Base-by-base conservation (phyloP, 345 rosid genomes). In the Ricinus communis region DNA sequence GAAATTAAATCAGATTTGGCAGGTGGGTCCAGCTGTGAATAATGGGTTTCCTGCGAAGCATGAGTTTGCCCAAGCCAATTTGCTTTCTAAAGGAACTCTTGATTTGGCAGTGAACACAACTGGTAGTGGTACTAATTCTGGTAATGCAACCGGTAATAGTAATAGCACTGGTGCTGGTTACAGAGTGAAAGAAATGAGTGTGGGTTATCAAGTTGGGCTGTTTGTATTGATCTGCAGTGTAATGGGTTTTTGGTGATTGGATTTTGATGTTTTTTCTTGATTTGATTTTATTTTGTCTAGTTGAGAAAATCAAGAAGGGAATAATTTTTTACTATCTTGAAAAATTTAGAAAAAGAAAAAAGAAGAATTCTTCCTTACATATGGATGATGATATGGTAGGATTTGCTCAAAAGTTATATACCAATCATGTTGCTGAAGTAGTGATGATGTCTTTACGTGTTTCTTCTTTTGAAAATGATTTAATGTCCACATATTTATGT, bases 1-100 rank as follows among this genome's bases (percentile, higher is more conserved):
- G 52, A 52, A 58, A 43, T 8, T 77, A 33, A 72, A 77, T 30
- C 73, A 72, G 64, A 55, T 77, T 25, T 77, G 80, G 80, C 80
- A 77, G 73, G 76, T 72, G 24, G 76, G 76, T 14, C 21, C 73
- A 14, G 22, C 70, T 10, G 70, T 68, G 58, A 71, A 33, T 11
- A 36, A 72, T 15, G 80, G 80, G 60, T 30, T 0, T 38, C 76
- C 76, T 6, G 66, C 9, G 4, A 76, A 65, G 71, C 79, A 76
- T 33, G 75, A 65, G 0, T 50, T 76, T 11, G 21, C 3, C 5
- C 38, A 45, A 31, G 43, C 52, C 2, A 76, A 76, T 40, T 61
- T 70, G 5, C 18, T 4, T 0, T 66, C 79, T 4, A 76, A 70
- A 18, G 66, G 43, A 12, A 65, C 71, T 1, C 61, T 76, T 19